A percentile compares a stretch with the other conserved stretches of the same genome.
phyloP scores from a whole-genome alignment of 768 basidiomycete species.

The button mushroom (Agaricus bisporus) region DNA sequence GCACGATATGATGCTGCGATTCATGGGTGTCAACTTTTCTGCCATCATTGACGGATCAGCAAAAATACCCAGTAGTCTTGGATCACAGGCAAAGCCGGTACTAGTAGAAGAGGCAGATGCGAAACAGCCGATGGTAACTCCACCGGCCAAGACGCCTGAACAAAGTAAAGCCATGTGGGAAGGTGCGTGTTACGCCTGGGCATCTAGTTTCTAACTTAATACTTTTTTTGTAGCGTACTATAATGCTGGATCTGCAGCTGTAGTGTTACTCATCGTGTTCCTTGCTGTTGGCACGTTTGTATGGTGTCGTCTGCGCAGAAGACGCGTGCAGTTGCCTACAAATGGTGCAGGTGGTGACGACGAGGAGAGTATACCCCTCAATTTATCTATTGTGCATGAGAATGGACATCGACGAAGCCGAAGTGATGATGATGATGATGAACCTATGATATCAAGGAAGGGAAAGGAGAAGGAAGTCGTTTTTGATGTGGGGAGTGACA shows the following conservation, averaged over 20 bases:
- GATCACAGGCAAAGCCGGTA: constrained; percentile 60
- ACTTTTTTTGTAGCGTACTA: constrained; percentile 65
- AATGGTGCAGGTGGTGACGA: constrained; percentile 18
- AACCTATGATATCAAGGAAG: constrained; percentile 27
- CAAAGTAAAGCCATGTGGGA: constrained; percentile 89
- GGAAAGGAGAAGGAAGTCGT: constrained; percentile 48
- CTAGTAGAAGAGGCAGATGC: constrained; percentile 42
- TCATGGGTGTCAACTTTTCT: constrained; percentile 89
- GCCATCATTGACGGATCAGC: constrained; percentile 77
- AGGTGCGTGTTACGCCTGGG: constrained; percentile 38
- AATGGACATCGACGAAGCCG: constrained; percentile 36
- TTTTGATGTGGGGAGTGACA: constrained; percentile 50
- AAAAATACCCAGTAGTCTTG: constrained; percentile 74
- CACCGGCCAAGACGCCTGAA: constrained; percentile 57
- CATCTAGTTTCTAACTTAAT: background rate
- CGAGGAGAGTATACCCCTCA: constrained; percentile 74
- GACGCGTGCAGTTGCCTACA: constrained; percentile 34
- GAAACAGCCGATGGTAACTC: constrained; percentile 27
- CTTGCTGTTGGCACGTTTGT: constrained; percentile 66
- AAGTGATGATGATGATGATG: constrained; percentile 32
- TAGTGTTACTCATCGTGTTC: constrained; percentile 75
- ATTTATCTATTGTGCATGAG: constrained; percentile 23
- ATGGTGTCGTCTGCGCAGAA: constrained; percentile 65
- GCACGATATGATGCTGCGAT: constrained; percentile 98
- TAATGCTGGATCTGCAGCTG: constrained; percentile 82